Evolutionary conservation across 495 filamentous ascomycete genomes (phyloP).

Genomic region (Aspergillus nidulans): DNA sequence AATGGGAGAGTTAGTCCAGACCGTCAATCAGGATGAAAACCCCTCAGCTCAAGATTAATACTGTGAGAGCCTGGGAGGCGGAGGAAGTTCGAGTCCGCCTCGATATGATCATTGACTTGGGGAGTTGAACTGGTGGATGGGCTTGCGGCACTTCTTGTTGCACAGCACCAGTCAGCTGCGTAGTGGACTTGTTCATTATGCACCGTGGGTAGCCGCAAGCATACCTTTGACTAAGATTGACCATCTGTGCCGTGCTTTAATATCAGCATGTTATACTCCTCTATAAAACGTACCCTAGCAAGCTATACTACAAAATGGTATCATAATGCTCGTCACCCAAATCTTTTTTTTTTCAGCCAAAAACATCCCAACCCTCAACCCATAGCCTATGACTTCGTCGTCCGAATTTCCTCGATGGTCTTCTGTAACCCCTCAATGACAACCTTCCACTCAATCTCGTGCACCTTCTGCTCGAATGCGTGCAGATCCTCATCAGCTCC

Average conservation of each 20-base stretch:
- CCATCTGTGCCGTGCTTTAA: background rate
- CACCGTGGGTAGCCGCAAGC: background rate
- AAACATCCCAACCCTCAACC: background rate
- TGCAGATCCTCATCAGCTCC: conserved; percentile 59
- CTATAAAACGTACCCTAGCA: background rate
- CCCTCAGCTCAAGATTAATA: background rate
- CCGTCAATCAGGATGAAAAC: background rate
- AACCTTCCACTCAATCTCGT: conserved; percentile 62
- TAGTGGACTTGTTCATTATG: background rate
- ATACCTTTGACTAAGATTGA: background rate
- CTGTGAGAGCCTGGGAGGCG: background rate
- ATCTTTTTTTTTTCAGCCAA: background rate
- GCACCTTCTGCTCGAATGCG: conserved; percentile 65
- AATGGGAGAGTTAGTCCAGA: background rate
- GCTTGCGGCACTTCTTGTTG: background rate
- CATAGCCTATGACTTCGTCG: conserved; percentile 17
- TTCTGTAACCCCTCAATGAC: conserved; percentile 65
- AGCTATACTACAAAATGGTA: conserved; percentile 7
- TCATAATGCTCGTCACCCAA: background rate
- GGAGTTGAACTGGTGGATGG: background rate
- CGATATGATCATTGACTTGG: background rate
- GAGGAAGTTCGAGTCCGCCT: background rate
- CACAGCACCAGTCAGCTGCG: background rate
- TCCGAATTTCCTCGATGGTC: conserved; percentile 44
- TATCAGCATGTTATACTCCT: background rate